Base-by-base conservation (phyloP, 768 basidiomycete genomes). In the Xerocomus brunneocitrinus region DNA sequence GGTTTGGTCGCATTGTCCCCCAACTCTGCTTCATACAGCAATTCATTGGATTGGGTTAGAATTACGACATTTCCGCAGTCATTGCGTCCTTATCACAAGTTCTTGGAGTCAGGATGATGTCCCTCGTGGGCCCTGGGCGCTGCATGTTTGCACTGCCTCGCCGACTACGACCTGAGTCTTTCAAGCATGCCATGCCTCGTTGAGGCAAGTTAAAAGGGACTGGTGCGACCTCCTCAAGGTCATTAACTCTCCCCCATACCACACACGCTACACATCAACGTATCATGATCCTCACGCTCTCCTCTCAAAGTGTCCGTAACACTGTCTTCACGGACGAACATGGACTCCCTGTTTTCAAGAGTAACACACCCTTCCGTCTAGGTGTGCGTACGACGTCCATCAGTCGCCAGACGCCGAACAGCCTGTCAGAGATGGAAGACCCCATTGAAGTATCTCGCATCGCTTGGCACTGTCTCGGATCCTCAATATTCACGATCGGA, bases 391-490 rank as follows among this genome's bases (percentile, higher is more conserved):
- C 61, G 41, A 66, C 59, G 14, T 60, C 67, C 4, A 57, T 63
- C 35, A 46, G 46, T 55, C 54, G 54, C 40, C 51, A 43, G n/a
- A 16, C 54, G 44, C n/a, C 58, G 24, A 19, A 40, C 35, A 14
- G 6, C 19, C 19, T 19, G 9, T 14, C 19, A 10, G 54, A 45
- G n/a, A 52, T 48, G 49, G 54, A 47, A 1, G 63, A 67, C 41
- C 56, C 58, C n/a, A 66, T 62, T 30, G 61, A 64, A 4, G 55
- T 73, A 40, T 71, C 67, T 14, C 50, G 60, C 41, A 72, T 76
- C 13, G 62, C 67, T 4, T 73, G 72, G 69, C 59, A 62, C 14
- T 46, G 50, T 8, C 19, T 71, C n/a, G 52, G 57, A 9, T 64
- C 70, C 1, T 67, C 72, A 8, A 60, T 61, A 25, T 61, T 75